Evolutionary conservation across 192 early-diverging fungal genomes (phyloP).

Genomic region (Coemansia sp.): DNA sequence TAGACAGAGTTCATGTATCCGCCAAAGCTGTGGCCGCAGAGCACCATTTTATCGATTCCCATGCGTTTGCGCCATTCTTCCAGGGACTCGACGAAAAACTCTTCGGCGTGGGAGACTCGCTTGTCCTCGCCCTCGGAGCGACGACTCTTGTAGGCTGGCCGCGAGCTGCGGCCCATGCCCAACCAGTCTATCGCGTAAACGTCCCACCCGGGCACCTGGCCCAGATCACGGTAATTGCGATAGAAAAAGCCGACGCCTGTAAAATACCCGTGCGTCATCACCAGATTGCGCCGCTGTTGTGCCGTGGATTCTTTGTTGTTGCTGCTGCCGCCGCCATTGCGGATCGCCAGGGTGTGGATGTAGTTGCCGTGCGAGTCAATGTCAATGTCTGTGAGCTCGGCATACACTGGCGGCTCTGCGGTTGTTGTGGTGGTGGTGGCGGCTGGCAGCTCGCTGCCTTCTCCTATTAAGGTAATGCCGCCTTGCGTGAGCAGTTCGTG

Average conservation of each 20-base stretch:
- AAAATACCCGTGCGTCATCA: conserved; percentile 57
- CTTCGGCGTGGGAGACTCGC: conserved; percentile 65
- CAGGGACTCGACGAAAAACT: conserved; percentile 88
- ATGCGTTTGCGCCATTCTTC: conserved; percentile 85
- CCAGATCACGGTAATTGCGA: conserved; percentile 53
- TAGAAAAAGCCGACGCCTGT: conserved; percentile 56
- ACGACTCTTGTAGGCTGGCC: conserved; percentile 66
- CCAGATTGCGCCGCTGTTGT: conserved; percentile 36
- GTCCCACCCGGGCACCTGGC: conserved; percentile 42
- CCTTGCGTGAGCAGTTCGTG: conserved; percentile 31
- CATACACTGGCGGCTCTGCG: background rate
- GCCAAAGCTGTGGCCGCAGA: conserved; percentile 85
- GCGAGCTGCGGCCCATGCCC: conserved; percentile 90
- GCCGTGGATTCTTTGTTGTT: background rate
- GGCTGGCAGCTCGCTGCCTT: too few relatives aligned
- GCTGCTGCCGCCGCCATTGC: background rate
- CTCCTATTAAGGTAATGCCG: conserved; percentile 21
- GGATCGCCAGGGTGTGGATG: conserved; percentile 53
- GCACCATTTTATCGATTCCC: conserved; percentile 80
- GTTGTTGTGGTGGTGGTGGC: background rate
- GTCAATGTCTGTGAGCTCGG: conserved; percentile 42
- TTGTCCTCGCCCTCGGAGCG: conserved; percentile 52
- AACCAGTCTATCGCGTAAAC: conserved; percentile 81
- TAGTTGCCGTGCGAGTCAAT: conserved; percentile 46
- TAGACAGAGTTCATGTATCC: conserved; percentile 89